Evolutionary conservation across 2,329 filamentous ascomycete genomes (phyloP).

Genomic region (Penicillium olsonii): DNA sequence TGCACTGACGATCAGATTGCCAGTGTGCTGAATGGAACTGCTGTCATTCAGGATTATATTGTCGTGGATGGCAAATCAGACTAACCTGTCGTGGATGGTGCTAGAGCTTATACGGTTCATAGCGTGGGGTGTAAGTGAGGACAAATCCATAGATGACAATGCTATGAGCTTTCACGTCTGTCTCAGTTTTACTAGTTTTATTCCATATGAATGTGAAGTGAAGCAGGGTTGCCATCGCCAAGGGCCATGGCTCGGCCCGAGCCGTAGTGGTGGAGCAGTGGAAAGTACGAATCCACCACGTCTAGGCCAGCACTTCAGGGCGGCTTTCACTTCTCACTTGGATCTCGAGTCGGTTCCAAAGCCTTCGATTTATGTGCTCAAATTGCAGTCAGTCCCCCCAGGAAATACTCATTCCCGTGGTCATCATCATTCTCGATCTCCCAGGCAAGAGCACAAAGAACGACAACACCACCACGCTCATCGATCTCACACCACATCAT

Average conservation of each 20-base stretch:
- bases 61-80: constrained; percentile 34
- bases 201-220: no score
- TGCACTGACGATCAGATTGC: constrained; percentile 50
- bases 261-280: background rate
- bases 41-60: constrained; percentile 50
- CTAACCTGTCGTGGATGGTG: background rate
- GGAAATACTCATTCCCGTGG: no score
- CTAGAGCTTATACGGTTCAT: no score
- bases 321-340: background rate
- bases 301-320: background rate
- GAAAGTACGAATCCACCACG: background rate
- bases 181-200: no score
- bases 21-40: constrained; percentile 47
- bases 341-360: no score
- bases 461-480: background rate
- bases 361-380: no score
- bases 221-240: background rate
- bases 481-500: background rate
- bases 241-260: background rate
- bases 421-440: no score
- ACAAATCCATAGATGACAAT: no score
- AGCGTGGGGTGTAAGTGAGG: no score
- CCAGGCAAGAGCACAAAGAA: no score
- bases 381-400: no score
- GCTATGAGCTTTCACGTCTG: no score